These are phyloP conservation scores for Claviceps purpurea DNA, from an alignment of 2,329 filamentous ascomycete genomes.

Conservation along the genomic window DNA sequence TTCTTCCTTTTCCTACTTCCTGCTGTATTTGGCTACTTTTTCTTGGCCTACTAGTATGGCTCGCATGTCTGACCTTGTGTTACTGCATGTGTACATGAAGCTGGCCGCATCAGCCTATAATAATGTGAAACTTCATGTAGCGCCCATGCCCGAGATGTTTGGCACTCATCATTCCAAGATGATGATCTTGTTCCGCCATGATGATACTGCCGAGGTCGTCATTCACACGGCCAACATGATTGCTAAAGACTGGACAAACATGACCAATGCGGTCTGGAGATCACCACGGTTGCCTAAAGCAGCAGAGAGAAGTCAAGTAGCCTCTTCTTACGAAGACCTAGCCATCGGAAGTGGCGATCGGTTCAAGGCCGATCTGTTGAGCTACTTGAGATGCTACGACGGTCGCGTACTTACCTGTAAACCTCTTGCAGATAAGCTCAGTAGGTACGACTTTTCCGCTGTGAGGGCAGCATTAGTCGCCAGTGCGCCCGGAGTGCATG, in stretches of 20 bases:
- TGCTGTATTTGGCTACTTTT: constrained; percentile 5
- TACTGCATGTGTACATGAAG: constrained; percentile 4
- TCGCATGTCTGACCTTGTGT: neutral
- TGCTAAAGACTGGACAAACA: constrained; percentile 71
- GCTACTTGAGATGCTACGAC: constrained; percentile 61
- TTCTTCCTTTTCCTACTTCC: neutral
- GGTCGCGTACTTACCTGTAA: constrained; percentile 37
- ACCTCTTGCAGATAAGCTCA: constrained; percentile 43
- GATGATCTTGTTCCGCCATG: constrained; percentile 68
- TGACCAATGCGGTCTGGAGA: constrained; percentile 73
- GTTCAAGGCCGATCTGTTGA: constrained; percentile 65
- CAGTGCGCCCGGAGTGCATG: constrained; percentile 60
- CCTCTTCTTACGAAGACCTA: constrained; percentile 4
- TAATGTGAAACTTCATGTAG: constrained; percentile 59
- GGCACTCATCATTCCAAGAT: constrained; percentile 83
- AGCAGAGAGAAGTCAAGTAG: neutral
- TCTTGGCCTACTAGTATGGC: neutral
- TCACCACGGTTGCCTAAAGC: constrained; percentile 54
- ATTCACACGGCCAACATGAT: constrained; percentile 93
- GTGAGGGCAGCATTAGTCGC: constrained; percentile 62
- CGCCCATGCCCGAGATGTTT: constrained; percentile 71
- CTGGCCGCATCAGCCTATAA: constrained; percentile 36
- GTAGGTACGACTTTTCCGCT: constrained; percentile 52
- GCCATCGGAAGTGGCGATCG: constrained; percentile 44
- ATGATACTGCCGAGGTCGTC: constrained; percentile 62